Evolutionary conservation across 106 monocot genomes (phyloP), one percentile per base, ranked within the genome.

Genomic region (Cymbidium sinense): DNA sequence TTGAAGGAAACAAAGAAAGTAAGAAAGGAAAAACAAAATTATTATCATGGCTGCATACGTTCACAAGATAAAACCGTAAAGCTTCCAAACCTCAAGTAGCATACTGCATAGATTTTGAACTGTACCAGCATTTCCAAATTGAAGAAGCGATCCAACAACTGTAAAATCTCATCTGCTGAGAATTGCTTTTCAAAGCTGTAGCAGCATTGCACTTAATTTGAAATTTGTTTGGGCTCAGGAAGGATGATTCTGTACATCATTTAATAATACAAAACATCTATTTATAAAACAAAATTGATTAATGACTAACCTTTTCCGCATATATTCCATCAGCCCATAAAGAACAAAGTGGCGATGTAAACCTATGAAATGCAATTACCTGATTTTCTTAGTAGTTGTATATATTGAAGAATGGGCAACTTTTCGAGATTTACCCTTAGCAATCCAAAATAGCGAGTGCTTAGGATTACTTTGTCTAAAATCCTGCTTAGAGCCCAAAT

Each of bases 121-220:
- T 39, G 79, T 86, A 96, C 95, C 93, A 96, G 87, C 93, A 96
- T 89, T 79, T 96, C 93, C 79, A 96, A 79, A 85, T 96, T 96
- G 81, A 91, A 96, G 93, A 96, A 96, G 29, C 89, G 86, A 81
- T 91, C 93, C 43, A 96, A 39, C 51, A 96, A 77, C 85, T 91
- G 96, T 65, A 96, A 84, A 43, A 96, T 85, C 84, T 96, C 96
- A 75, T 93, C 96, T 61, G 93, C 82, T 75, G 96, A 80, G 70
- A 96, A 96, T 28, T 86, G 81, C 70, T 85, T 89, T 44, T 85
- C 88, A 80, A 93, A 90, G 44, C 96, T 96, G 89, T 72, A 84
- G 58, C 11, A 33, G 34, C 28, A 65, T 50, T 27, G 72, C 18
- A 74, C 11, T 74, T 47, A 13, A 44, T 7, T 74, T 74, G 20